phyloP scores from a whole-genome alignment of 176 grass and related monocot species.

The Triticum urartu region DNA sequence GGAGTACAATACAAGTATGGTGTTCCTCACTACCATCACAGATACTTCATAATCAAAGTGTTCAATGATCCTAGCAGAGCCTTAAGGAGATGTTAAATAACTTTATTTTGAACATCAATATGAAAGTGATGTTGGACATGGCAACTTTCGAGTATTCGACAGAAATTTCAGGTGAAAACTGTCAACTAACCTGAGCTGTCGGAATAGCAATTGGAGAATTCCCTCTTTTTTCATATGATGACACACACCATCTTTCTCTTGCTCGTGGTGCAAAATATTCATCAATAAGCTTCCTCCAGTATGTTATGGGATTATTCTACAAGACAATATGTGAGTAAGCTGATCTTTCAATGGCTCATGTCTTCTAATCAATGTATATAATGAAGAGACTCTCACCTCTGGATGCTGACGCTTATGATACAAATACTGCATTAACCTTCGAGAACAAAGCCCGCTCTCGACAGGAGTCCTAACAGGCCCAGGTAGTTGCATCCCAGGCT shows the following conservation, averaged over 20 bases:
- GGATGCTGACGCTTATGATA: slow-evolving; percentile 84
- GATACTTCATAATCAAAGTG: neutral
- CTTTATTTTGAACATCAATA: neutral
- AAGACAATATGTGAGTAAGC: slow-evolving; percentile 13
- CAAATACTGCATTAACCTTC: slow-evolving; percentile 89
- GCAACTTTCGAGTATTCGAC: neutral
- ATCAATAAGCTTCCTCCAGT: slow-evolving; percentile 91
- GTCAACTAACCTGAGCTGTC: slow-evolving; percentile 58
- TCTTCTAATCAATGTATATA: slow-evolving; percentile 19
- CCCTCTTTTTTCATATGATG: slow-evolving; percentile 83
- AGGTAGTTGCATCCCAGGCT: slow-evolving; percentile 54
- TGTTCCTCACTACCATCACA: slow-evolving; percentile 1
- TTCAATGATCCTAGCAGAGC: neutral
- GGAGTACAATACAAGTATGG: neutral
- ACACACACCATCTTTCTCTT: slow-evolving; percentile 95
- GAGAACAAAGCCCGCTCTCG: slow-evolving; percentile 78
- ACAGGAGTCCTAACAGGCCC: slow-evolving; percentile 55
- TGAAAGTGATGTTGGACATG: neutral
- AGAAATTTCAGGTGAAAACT: neutral
- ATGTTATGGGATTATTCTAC: slow-evolving; percentile 84
- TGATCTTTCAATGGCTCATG: neutral
- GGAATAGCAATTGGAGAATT: slow-evolving; percentile 62
- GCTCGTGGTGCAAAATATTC: slow-evolving; percentile 88
- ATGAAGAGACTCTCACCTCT: slow-evolving; percentile 48
- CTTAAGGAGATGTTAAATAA: neutral